These are phyloP conservation scores for Stentor roeselii DNA, from an alignment of 73 alveolate species.

Conservation along the genomic window DNA sequence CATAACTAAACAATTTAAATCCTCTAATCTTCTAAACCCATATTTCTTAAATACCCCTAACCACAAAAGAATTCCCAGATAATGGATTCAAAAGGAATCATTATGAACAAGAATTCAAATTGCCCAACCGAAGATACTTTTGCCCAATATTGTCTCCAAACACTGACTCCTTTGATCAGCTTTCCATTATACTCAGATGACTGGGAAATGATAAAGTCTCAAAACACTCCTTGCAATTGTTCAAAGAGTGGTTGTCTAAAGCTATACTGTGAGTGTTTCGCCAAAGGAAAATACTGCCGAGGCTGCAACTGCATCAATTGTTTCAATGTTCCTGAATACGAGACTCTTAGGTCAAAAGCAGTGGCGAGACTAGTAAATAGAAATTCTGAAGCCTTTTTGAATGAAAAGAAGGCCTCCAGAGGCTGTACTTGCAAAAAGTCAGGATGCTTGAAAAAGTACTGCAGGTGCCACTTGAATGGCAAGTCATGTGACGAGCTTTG, in stretches of 20 bases:
- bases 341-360: constrained; percentile 39
- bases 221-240: constrained; percentile 69
- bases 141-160: background rate
- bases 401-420: constrained; percentile 57
- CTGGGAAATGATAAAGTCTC: constrained; percentile 2
- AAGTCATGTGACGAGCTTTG: constrained; percentile 82
- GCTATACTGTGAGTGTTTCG: constrained; percentile 95
- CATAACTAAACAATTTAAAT: background rate
- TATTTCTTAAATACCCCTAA: background rate
- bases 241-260: constrained; percentile 86
- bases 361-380: constrained; percentile 36
- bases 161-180: background rate
- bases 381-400: constrained; percentile 48
- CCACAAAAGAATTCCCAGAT: background rate
- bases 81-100: background rate
- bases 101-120: background rate
- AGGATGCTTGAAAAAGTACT: constrained; percentile 90
- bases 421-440: constrained; percentile 96
- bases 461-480: constrained; percentile 90
- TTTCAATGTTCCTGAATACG: constrained; percentile 46
- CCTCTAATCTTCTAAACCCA: background rate
- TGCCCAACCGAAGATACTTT: background rate
- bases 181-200: background rate
- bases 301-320: constrained; percentile 72
- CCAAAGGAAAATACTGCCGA: constrained; percentile 71